phyloP scores from a whole-genome alignment of 345 rosid species.

The Diplotaxis tenuifolia region DNA sequence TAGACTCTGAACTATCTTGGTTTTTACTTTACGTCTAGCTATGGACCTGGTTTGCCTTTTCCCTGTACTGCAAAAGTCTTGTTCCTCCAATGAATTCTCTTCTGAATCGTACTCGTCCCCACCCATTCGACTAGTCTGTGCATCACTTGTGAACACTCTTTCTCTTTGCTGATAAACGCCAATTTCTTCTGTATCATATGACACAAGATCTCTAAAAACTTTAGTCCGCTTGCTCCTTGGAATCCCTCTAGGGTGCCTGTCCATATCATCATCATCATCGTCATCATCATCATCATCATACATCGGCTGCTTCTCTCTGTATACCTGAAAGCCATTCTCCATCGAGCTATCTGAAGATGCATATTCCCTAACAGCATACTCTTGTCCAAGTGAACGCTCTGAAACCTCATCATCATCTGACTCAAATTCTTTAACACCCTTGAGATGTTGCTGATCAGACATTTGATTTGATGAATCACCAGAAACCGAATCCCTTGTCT shows the following conservation, averaged over 20 bases:
- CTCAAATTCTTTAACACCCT: constrained; percentile 27
- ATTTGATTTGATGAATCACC: constrained; percentile 49
- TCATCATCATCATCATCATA: not conserved
- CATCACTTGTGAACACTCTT: constrained; percentile 16
- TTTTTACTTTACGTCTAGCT: constrained; percentile 39
- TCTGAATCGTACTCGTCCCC: constrained; percentile 46
- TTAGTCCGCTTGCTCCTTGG: constrained; percentile 49
- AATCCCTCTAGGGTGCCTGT: constrained; percentile 39
- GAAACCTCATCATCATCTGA: constrained; percentile 54
- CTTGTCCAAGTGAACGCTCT: constrained; percentile 49
- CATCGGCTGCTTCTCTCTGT: constrained; percentile 32
- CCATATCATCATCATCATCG: constrained; percentile 23
- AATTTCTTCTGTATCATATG: constrained; percentile 44
- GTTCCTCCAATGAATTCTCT: constrained; percentile 35
- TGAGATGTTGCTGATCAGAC: constrained; percentile 38
- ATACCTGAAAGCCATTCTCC: constrained; percentile 35
- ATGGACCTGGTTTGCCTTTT: constrained; percentile 34
- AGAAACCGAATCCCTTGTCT: constrained; percentile 9
- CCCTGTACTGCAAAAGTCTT: constrained; percentile 4
- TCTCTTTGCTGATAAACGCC: constrained; percentile 39
- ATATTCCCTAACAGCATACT: constrained; percentile 42
- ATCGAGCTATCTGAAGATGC: constrained; percentile 54
- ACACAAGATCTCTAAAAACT: constrained; percentile 36
- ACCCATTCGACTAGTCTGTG: constrained; percentile 35
- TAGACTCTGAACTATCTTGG: constrained; percentile 32